Base-by-base conservation (phyloP, 106 monocot species). In the Cymbidium sinense region DNA sequence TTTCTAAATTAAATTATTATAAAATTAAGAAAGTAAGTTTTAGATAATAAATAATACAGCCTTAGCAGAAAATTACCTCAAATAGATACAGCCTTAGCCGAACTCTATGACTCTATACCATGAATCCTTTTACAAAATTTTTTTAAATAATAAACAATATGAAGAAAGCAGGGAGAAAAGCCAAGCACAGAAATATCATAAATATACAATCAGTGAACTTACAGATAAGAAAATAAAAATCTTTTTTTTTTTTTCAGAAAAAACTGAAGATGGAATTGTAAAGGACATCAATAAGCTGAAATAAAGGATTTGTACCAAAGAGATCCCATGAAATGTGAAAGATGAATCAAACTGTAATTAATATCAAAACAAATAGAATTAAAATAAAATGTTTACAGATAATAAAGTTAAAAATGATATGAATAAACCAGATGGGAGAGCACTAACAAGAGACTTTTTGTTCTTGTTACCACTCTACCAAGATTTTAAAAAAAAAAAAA, bases 361-460 rank as follows among this genome's bases (percentile, higher is more conserved):
- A 34, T 15, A 10, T 11, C 34, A 33, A 11, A 69, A 69, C 34
- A 3, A 69, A 69, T 69, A 33, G 17, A 69, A 69, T 69, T 69
- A 69, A 31, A 69, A 69, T 34, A 7, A n/a, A 69, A 29, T 69
- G 69, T 69, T 69, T 69, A 69, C 69, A 69, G 18, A 34, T 31
- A 27, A 69, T 34, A 69, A 33, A 34, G 69, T 69, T 15, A 28
- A 47, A 28, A 69, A 69, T 34, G 69, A 69, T 34, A 17, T 31
- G 33, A 69, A 29, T 29, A 34, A 69, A 29, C 31, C 31, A 69
- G 69, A 33, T 69, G 18, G 69, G 69, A 69, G 69, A 69, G 15
- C 31, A 69, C 12, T 69, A 34, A 69, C 69, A 69, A 33, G 29
- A 34, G 69, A 23, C 1, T 5, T 5, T 69, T 69, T 31, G 69